Conservation (phyloP, 2,329 filamentous ascomycete species). For the Colletotrichum phormii region DNA sequence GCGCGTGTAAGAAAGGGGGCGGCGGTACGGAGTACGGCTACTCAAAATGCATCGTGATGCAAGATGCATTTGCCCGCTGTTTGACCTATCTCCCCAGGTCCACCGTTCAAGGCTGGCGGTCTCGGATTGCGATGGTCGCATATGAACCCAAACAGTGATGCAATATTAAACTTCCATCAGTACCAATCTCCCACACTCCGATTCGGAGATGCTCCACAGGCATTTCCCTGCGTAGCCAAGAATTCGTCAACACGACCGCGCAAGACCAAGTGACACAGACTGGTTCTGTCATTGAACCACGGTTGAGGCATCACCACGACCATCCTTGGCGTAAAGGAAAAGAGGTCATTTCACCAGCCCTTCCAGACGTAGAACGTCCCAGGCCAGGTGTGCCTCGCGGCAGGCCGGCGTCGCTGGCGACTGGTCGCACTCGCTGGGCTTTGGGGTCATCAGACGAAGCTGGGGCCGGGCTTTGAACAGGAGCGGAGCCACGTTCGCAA, state of each 20-base stretch:
- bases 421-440: conserved; percentile 24
- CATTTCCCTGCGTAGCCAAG: conserved; percentile 17
- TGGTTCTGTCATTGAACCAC: conserved; percentile 2
- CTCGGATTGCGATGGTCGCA: neutral
- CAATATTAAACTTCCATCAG: conserved; percentile 20
- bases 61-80: neutral
- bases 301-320: conserved; percentile 7
- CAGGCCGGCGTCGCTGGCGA: conserved; percentile 25
- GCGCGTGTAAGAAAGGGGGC: neutral
- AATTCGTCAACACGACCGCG: neutral
- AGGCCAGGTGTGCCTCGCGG: conserved; percentile 16
- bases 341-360: conserved; percentile 22
- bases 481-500: conserved; percentile 33
- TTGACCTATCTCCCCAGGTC: neutral
- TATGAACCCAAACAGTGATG: conserved; percentile 21
- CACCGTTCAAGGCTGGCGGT: neutral
- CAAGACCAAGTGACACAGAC: neutral
- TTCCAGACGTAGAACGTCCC: conserved; percentile 27
- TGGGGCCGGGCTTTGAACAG: conserved; percentile 28
- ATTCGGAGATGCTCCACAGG: conserved; percentile 22
- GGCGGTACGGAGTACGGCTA: neutral
- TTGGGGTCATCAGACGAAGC: conserved; percentile 31
- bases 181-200: conserved; percentile 27
- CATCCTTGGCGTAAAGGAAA: conserved; percentile 15
- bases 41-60: conserved; percentile 21